Conservation (phyloP, 2,329 filamentous ascomycete genomes). For the Pseudogymnoascus verrucosus region DNA sequence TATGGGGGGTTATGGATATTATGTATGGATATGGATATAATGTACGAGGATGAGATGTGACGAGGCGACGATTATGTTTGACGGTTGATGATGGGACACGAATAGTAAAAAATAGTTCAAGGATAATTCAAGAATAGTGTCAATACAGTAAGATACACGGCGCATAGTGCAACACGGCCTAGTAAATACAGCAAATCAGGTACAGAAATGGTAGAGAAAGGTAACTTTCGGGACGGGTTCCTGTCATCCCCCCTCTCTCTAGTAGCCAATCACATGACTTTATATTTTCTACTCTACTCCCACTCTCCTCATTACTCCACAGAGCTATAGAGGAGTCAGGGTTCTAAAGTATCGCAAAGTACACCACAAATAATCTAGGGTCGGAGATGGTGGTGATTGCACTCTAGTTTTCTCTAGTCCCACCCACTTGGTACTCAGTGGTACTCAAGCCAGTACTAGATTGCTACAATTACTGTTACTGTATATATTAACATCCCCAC, state of each 20-base stretch:
- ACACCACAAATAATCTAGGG: not conserved
- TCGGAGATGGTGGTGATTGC: conserved; percentile 1
- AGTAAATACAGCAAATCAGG: not conserved
- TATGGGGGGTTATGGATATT: not conserved
- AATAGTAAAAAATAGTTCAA: not conserved
- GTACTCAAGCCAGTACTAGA: not conserved
- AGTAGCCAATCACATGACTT: not conserved
- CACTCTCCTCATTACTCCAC: too few species aligned
- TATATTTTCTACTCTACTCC: too few species aligned
- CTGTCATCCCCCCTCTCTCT: not conserved
- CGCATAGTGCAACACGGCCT: not conserved
- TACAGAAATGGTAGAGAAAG: not conserved
- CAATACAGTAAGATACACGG: not conserved
- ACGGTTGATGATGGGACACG: not conserved
- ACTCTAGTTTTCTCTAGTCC: not conserved
- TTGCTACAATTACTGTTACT: not conserved
- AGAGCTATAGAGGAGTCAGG: not conserved
- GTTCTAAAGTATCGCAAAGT: not conserved
- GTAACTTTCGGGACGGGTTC: not conserved
- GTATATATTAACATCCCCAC: not conserved
- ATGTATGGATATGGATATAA: not conserved
- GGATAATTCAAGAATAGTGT: not conserved
- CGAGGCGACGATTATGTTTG: not conserved
- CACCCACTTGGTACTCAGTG: not conserved
- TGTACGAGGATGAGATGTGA: conserved; percentile 1